Conservation (phyloP, 805 yeast species). For the Zygosaccharomyces gambellarensis region DNA sequence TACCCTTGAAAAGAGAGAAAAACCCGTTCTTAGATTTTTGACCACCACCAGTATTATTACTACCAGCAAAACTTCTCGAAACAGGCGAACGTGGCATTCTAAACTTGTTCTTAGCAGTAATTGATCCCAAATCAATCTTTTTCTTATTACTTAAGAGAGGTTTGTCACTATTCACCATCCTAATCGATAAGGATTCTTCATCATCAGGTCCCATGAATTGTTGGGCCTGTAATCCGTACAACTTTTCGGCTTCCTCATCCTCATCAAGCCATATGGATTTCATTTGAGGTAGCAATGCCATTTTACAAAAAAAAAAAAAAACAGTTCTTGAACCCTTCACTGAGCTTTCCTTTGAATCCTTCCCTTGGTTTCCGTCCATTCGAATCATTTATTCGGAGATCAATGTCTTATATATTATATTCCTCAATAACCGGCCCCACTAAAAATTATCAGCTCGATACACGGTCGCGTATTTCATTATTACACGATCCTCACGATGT, state of each 20-base stretch:
- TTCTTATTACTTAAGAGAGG: conserved; percentile 34
- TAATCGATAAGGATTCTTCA: conserved; percentile 30
- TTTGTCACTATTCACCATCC: conserved; percentile 33
- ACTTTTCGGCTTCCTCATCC: conserved; percentile 35
- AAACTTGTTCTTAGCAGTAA: conserved; percentile 16
- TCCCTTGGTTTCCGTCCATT: neutral
- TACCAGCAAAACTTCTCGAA: conserved; percentile 1
- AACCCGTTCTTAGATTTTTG: conserved; percentile 23
- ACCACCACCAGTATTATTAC: neutral
- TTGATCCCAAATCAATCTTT: conserved; percentile 37
- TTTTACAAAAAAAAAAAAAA: neutral
- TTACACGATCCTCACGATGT: neutral
- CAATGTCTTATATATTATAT: neutral
- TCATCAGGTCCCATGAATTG: conserved; percentile 27
- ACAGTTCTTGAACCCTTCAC: neutral
- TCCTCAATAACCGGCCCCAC: neutral
- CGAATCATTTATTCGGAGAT: neutral
- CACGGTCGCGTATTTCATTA: conserved; percentile 1
- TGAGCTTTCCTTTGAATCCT: neutral
- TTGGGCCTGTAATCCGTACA: conserved; percentile 32
- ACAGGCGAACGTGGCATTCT: conserved; percentile 16
- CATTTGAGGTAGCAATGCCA: conserved; percentile 32
- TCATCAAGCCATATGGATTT: conserved; percentile 43
- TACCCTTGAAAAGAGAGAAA: conserved; percentile 31
- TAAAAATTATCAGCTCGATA: neutral